These are phyloP conservation scores for Jatropha curcas DNA, from an alignment of 345 rosid genomes.

Conservation along the genomic window DNA sequence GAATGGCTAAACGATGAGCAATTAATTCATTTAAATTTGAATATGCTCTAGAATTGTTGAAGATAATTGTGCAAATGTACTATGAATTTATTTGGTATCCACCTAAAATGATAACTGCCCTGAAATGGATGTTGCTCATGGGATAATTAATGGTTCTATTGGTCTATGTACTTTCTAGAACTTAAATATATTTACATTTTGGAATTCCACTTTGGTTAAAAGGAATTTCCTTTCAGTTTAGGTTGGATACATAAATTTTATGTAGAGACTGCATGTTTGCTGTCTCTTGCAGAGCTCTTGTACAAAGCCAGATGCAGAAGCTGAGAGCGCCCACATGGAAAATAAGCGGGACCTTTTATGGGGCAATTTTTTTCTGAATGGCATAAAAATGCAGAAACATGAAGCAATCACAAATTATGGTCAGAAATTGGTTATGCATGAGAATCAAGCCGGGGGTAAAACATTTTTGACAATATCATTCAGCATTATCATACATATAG, in stretches of 20 bases:
- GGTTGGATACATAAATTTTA: conserved; percentile 29
- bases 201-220: conserved; percentile 15
- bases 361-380: conserved; percentile 26
- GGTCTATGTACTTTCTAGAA: conserved; percentile 8
- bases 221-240: conserved; percentile 25
- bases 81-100: background rate
- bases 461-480: conserved; percentile 5
- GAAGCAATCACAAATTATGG: conserved; percentile 16
- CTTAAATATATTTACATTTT: conserved; percentile 4
- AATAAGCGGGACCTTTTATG: conserved; percentile 29
- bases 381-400: conserved; percentile 24
- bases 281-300: conserved; percentile 78
- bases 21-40: background rate
- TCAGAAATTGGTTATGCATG: conserved; percentile 31
- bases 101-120: background rate
- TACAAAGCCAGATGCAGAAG: conserved; percentile 68
- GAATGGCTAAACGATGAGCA: background rate
- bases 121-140: conserved; percentile 2
- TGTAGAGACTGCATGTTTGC: conserved; percentile 29
- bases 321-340: conserved; percentile 49
- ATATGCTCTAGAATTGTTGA: background rate
- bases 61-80: background rate
- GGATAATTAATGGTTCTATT: conserved; percentile 9
- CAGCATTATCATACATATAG: conserved; percentile 2
- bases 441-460: conserved; percentile 43